phyloP scores from a whole-genome alignment of 75 land plant genomes.

The Selaginella tamariscina region DNA sequence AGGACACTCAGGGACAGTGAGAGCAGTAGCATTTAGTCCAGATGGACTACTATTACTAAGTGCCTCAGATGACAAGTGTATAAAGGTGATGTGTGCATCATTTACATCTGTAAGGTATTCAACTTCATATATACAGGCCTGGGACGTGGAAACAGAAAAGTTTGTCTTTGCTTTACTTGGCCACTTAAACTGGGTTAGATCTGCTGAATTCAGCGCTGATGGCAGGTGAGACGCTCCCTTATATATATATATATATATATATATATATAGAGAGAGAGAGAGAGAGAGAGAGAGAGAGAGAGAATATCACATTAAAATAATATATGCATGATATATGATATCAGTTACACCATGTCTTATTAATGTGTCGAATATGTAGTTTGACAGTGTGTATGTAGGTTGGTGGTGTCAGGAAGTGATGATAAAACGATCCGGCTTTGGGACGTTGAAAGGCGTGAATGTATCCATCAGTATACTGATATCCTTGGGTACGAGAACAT shows the following conservation, averaged over 20 bases:
- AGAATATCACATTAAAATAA: too few species aligned
- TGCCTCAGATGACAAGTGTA: constrained; percentile 29
- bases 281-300: too few species aligned
- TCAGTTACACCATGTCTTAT: neutral
- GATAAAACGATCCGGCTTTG: constrained; percentile 31
- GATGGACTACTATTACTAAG: constrained; percentile 25
- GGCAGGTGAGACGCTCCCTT: constrained; percentile 16
- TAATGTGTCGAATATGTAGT: too few species aligned
- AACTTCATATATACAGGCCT: too few species aligned
- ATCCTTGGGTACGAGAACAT: constrained; percentile 22
- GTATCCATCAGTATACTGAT: constrained; percentile 22
- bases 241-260: neutral
- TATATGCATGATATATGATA: too few species aligned
- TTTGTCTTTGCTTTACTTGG: constrained; percentile 20
- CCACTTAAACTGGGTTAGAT: constrained; percentile 34
- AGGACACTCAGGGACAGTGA: constrained; percentile 28
- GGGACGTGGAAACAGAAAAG: constrained; percentile 29
- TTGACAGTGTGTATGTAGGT: constrained; percentile 14
- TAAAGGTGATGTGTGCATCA: constrained; percentile 20
- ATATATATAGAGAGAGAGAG: too few species aligned
- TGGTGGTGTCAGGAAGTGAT: constrained; percentile 27
- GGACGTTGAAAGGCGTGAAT: constrained; percentile 29
- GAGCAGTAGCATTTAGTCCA: constrained; percentile 29
- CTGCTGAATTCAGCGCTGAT: constrained; percentile 30
- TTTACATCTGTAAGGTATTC: neutral